Evolutionary conservation across 225 moss, liverwort and hornwort genomes (phyloP), one percentile per base, ranked within the genome.

Genomic region (Pleurozium schreberi): DNA sequence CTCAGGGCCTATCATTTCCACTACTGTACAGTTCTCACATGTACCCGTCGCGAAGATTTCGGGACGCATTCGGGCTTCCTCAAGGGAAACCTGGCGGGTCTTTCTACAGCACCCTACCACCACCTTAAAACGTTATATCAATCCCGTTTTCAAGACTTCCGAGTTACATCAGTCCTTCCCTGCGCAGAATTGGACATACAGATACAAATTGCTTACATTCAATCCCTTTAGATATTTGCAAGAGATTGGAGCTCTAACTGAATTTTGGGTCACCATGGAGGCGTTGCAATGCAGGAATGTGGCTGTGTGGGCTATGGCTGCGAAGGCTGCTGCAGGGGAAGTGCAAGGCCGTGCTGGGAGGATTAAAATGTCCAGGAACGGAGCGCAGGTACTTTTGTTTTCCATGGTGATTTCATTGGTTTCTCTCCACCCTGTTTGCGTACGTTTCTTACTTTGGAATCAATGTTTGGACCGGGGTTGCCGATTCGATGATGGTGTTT

Each of bases 21-120:
- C 13, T 6, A 26, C 52, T n/a, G 55, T 49, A 49, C 49, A 66
- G 4, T 31, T 57, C 33, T 7, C 14, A 34, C 64, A 64, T 82
- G 82, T 82, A 62, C 33, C 21, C 14, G 0, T 0, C 0, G 16
- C 5, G 3, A 0, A 27, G 36, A 74, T 23, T 73, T 49, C 1
- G 47, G 82, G 7, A 5, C 5, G 7, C 9, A 8, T 1, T 33
- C 21, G 42, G 31, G 20, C 42, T n/a, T n/a, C n/a, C n/a, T n/a
- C 68, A 1, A 11, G 3, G 27, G 42, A 42, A 58, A 58, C 10
- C 40, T 27, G 11, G 5, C 14, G 6, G 27, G 4, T 45, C n/a
- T 38, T 52, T 36, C 53, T 55, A 16, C 57, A 33, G 76, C 53
- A 7, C 13, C 30, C 2, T 18, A 17, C 79, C 18, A 23, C 36